Conservation (phyloP, 805 yeast species). For the Hanseniaspora osmophila region DNA sequence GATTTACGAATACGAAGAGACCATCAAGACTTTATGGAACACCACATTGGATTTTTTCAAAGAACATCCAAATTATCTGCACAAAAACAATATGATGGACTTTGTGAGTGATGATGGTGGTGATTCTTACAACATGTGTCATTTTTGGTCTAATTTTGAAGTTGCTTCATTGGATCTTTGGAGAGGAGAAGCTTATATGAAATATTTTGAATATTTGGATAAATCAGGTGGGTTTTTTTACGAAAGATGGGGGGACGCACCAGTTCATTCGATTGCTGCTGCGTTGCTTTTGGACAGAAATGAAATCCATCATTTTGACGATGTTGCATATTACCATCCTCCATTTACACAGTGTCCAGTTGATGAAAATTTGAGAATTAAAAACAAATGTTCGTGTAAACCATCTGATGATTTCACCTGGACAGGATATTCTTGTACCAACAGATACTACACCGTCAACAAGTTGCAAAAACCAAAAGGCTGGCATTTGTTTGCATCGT, state of each 20-base stretch:
- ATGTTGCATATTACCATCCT: slow-evolving; percentile 71
- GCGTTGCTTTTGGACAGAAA: slow-evolving; percentile 58
- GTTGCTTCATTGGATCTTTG: slow-evolving; percentile 61
- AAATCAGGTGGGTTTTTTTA: slow-evolving; percentile 82
- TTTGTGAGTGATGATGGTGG: slow-evolving; percentile 66
- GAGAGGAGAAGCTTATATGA: slow-evolving; percentile 55
- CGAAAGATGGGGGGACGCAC: slow-evolving; percentile 93
- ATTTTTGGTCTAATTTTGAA: slow-evolving; percentile 87
- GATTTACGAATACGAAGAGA: slow-evolving; percentile 56
- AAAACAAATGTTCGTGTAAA: slow-evolving; percentile 57
- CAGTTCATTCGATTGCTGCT: slow-evolving; percentile 81
- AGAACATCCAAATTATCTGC: slow-evolving; percentile 45
- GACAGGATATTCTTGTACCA: slow-evolving; percentile 59
- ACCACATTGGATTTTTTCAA: slow-evolving; percentile 48
- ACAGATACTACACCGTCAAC: slow-evolving; percentile 43
- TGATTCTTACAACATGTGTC: slow-evolving; percentile 62
- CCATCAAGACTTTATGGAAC: slow-evolving; percentile 68
- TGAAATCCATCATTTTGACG: slow-evolving; percentile 67
- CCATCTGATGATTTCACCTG: slow-evolving; percentile 63
- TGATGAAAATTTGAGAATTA: slow-evolving; percentile 42
- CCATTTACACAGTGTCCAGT: slow-evolving; percentile 75
- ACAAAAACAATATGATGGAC: slow-evolving; percentile 48
- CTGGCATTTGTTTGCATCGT: slow-evolving; percentile 30
- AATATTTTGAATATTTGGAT: slow-evolving; percentile 64
- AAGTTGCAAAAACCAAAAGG: slow-evolving; percentile 48